Base-by-base conservation (phyloP, 2,329 filamentous ascomycete species). In the Chalaropsis thielavioides region DNA sequence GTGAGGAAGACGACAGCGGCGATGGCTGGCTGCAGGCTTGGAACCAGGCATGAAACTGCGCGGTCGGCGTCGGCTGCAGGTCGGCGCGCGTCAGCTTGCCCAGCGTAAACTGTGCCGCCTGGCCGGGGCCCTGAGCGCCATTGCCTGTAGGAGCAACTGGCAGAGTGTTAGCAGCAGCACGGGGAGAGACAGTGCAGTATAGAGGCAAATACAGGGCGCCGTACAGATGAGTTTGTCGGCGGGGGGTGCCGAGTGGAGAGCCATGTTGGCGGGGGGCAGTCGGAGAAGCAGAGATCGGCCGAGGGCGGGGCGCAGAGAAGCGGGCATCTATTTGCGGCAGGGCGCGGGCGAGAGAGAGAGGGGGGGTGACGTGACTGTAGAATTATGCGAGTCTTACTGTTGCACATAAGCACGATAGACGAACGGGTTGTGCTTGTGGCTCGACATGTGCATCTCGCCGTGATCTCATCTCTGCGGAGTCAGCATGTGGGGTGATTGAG, bases 11-110 rank as follows among this genome's bases (percentile, higher is more conserved):
- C 15, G 7, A 13, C 46, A 27, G 96, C 13, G 61, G 31, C 41
- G 49, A 43, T 35, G 67, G 64, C 46, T 72, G 72, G 68, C 87
- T 83, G 0, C 92, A 89, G 67, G 86, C 81, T 13, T 82, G 80
- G 81, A 95, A 99, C 94, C 94, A 99, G 68, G 77, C 75, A 77
- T 95, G 83, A 79, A 97, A 99, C 77, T 97, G 94, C 40, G 80
- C 78, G 66, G 92, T 83, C 0, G 94, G 94, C 8, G 77, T 65
- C 0, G 79, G 71, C 70, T 83, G 75, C 19, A 95, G 83, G 72
- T 90, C 81, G 0, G 74, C 71, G 59, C 78, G 80, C 43, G 80
- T 78, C 38, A 95, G 83, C 1, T 80, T 78, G 70, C 82, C 83
- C 64, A 74, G 75, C 61, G 81, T 84, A 79, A 92, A 95, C 74